Evolutionary conservation across 495 filamentous ascomycete genomes (phyloP), one percentile per base, ranked within the genome.

Genomic region (Tetracladium marchalianum): DNA sequence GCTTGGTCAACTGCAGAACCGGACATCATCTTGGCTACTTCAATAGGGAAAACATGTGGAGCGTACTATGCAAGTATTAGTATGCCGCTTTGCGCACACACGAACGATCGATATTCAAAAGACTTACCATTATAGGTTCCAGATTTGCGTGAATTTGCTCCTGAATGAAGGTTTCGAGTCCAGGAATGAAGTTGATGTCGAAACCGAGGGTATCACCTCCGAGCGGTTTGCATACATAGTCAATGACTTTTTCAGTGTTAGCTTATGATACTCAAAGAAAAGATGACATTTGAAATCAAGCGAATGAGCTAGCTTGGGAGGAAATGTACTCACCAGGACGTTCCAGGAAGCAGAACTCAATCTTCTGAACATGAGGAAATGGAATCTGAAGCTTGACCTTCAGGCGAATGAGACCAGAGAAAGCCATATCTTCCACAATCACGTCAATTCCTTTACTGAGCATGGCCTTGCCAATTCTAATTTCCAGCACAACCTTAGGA

Each of bases 11-110:
- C 81, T 0, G 93, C 78, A 41, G 83, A 87, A 48, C 92, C 92
- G n/a, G 90, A 85, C 44, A 99, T 76, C 86, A 99, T 89, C 71
- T 99, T 97, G 44, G 92, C 92, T 44, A 99, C 85, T 58, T 99
- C 93, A 52, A 99, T 87, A 15, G 92, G 94, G 75, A 97, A 99
- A 27, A 94, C 89, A 56, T 97, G 95, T 7, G 92, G 92, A 39
- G 79, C 82, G 56, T 97, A 97, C 22, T 27, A 27, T 27, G 7
- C 22, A 27, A 27, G 7, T 27, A 27, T 27, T 27, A 27, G 22
- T 27, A 7, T 27, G 22, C 22, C n/a, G 7, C 7, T 27, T 27
- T 7, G 22, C 3, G 22, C 22, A 27, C 3, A 27, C 7, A 7
- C 7, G 22, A 7, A 3, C 22, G 22, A 27, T 27, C 3, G 7